A percentile compares a stretch with the other conserved stretches of the same genome.
Conservation (phyloP, 768 basidiomycete species). For the Calocera cornea region DNA sequence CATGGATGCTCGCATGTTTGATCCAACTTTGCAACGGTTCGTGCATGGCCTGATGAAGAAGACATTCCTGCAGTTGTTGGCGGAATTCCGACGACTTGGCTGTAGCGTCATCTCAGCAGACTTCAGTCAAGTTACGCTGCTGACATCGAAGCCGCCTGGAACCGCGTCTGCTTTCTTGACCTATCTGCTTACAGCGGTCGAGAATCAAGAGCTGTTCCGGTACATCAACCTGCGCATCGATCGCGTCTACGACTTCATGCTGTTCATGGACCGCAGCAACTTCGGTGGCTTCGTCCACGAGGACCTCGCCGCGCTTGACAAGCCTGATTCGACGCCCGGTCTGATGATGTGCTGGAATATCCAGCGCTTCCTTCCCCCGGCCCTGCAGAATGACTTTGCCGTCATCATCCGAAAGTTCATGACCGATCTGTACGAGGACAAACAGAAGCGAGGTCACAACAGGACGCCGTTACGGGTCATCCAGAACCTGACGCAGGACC, state of each 20-base stretch:
- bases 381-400: slow-evolving; percentile 65
- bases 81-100: slow-evolving; percentile 90
- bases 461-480: slow-evolving; percentile 63
- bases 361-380: slow-evolving; percentile 69
- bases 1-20: slow-evolving; percentile 71
- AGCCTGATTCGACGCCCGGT: slow-evolving; percentile 47
- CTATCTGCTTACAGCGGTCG: slow-evolving; percentile 87
- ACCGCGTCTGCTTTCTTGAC: slow-evolving; percentile 92
- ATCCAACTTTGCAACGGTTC: slow-evolving; percentile 85
- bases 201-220: slow-evolving; percentile 88
- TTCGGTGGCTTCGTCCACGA: slow-evolving; percentile 80
- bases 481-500: slow-evolving; percentile 48
- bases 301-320: slow-evolving; percentile 54
- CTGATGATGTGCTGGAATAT: slow-evolving; percentile 91
- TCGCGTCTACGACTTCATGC: slow-evolving; percentile 81
- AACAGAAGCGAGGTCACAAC: slow-evolving; percentile 49
- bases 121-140: slow-evolving; percentile 76
- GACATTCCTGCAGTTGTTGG: slow-evolving; percentile 90
- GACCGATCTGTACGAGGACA: slow-evolving; percentile 54
- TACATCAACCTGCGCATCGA: slow-evolving; percentile 77
- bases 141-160: slow-evolving; percentile 90
- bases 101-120: slow-evolving; percentile 90
- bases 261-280: slow-evolving; percentile 95
- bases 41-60: slow-evolving; percentile 94
- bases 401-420: slow-evolving; percentile 68